Evolutionary conservation across 2,329 filamentous ascomycete species (phyloP).

Genomic region (Mollisia scopiformis): DNA sequence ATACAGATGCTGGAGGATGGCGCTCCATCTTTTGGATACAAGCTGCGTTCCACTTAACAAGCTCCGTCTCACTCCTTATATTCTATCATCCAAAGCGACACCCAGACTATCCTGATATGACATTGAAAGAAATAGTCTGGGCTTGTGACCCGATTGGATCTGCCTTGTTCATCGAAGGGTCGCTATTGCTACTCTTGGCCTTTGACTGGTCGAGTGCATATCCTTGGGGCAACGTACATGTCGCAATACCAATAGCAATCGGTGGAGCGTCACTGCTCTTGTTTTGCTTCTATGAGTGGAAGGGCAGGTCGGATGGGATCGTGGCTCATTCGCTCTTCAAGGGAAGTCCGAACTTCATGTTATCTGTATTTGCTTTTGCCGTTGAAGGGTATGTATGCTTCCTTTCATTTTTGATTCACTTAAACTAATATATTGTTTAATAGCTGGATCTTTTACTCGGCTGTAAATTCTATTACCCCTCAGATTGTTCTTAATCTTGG

Average conservation of each 20-base stretch:
- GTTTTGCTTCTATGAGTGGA: conserved; percentile 50
- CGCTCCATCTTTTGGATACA: conserved; percentile 62
- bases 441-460: conserved; percentile 57
- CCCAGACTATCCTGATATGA: conserved; percentile 41
- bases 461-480: conserved; percentile 53
- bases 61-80: conserved; percentile 47
- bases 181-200: conserved; percentile 47
- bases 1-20: conserved; percentile 50
- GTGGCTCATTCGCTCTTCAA: conserved; percentile 59
- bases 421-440: not conserved
- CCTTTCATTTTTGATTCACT: too few species aligned
- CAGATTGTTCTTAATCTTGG: conserved; percentile 53
- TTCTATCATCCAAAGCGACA: conserved; percentile 48
- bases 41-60: conserved; percentile 53
- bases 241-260: conserved; percentile 36
- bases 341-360: conserved; percentile 55
- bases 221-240: conserved; percentile 34
- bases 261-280: conserved; percentile 32
- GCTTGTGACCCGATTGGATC: conserved; percentile 52
- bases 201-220: conserved; percentile 50
- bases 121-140: conserved; percentile 46
- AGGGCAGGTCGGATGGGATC: conserved; percentile 54
- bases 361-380: conserved; percentile 57
- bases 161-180: conserved; percentile 45
- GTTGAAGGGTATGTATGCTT: conserved; percentile 47